Evolutionary conservation across 257 asterid genomes (phyloP).

Genomic region (Lithospermum erythrorhizon): DNA sequence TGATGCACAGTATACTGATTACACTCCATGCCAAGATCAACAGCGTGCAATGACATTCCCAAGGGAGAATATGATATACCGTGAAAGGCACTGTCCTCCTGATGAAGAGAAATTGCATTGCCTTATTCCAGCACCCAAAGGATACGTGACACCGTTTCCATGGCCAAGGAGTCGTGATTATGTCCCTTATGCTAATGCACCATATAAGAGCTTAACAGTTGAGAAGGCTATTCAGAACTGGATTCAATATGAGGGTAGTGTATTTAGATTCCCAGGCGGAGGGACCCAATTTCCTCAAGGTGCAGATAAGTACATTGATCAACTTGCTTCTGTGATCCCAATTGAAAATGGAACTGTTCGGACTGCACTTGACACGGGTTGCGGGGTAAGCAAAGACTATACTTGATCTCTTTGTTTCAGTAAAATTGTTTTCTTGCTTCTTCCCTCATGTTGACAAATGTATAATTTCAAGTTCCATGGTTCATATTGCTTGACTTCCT

Average conservation of each 20-base stretch:
- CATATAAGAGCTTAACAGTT: slow-evolving; percentile 89
- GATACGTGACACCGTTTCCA: slow-evolving; percentile 83
- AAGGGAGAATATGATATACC: slow-evolving; percentile 82
- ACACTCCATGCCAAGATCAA: slow-evolving; percentile 96
- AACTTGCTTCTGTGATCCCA: slow-evolving; percentile 86
- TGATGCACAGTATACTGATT: slow-evolving; percentile 57
- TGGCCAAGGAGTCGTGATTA: slow-evolving; percentile 98
- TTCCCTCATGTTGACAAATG: not conserved
- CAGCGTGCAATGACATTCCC: slow-evolving; percentile 93
- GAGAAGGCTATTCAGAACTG: slow-evolving; percentile 98
- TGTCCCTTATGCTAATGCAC: slow-evolving; percentile 96
- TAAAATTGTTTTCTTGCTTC: not conserved
- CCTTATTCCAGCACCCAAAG: slow-evolving; percentile 90
- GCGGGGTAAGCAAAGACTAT: slow-evolving; percentile 63
- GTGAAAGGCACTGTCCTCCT: slow-evolving; percentile 96
- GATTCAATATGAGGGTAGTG: slow-evolving; percentile 94
- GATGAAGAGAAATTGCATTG: slow-evolving; percentile 72
- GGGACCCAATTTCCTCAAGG: slow-evolving; percentile 99
- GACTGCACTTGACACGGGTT: slow-evolving; percentile 93
- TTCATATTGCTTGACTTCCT: slow-evolving; percentile 7
- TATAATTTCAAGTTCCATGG: not conserved
- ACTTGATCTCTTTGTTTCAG: not conserved
- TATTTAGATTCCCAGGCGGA: slow-evolving; percentile 93
- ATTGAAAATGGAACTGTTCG: slow-evolving; percentile 74
- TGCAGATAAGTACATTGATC: slow-evolving; percentile 93